phyloP scores from a whole-genome alignment of 495 filamentous ascomycete species.

The Penicillium parvum region DNA sequence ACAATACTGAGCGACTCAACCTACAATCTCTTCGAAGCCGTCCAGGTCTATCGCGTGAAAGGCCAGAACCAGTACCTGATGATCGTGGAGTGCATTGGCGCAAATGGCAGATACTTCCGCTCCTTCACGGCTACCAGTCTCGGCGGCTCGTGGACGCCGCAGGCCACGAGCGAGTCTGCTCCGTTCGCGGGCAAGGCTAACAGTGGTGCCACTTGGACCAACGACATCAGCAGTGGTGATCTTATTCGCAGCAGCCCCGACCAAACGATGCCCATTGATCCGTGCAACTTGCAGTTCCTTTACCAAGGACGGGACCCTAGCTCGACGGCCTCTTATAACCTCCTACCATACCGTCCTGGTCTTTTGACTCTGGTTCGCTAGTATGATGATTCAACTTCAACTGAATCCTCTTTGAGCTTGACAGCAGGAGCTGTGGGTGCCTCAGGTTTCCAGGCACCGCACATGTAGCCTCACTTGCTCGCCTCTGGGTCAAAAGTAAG shows the following conservation, averaged over 20 bases:
- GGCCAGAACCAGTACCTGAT: constrained; percentile 54
- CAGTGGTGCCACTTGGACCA: constrained; percentile 57
- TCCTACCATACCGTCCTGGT: constrained; percentile 46
- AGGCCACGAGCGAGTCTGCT: constrained; percentile 45
- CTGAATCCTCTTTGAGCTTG: no score
- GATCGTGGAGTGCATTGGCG: constrained; percentile 59
- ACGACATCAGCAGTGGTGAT: constrained; percentile 61
- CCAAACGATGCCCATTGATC: constrained; percentile 53
- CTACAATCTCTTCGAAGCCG: constrained; percentile 59
- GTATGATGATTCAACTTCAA: no score
- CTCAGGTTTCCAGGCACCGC: no score
- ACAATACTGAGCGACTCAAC: constrained; percentile 47
- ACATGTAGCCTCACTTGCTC: no score
- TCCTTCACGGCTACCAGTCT: constrained; percentile 56
- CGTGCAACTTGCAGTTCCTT: constrained; percentile 56
- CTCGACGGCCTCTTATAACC: constrained; percentile 15
- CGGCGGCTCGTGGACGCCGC: constrained; percentile 49
- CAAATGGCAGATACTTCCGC: constrained; percentile 58
- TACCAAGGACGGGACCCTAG: constrained; percentile 49
- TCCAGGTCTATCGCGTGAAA: constrained; percentile 56
- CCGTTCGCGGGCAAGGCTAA: constrained; percentile 62
- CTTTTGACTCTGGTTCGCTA: constrained; percentile 52
- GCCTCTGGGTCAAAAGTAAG: no score
- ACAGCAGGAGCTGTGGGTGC: no score
- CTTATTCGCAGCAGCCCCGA: constrained; percentile 50